Base-by-base conservation (phyloP, 805 yeast genomes). In the Candida maltosa region DNA sequence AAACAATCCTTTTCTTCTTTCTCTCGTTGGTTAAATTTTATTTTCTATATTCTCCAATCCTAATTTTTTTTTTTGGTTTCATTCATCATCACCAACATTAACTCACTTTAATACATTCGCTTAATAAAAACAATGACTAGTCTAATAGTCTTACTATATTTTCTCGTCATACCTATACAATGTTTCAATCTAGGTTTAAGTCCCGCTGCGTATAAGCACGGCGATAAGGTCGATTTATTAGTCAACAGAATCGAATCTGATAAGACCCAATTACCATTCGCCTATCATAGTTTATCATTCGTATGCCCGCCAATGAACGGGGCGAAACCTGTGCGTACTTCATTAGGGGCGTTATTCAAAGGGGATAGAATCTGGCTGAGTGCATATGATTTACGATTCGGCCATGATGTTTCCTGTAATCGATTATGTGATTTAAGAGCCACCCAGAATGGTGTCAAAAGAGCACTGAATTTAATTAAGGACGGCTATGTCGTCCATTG, bases 311-410 rank as follows among this genome's bases (percentile, higher is more conserved):
- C 84, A 7, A 48, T 51, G 5, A 62, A 73, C 2, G 51, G 51
- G 2, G 65, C 76, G n/a, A 75, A 75, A 39, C 80, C 85, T 2
- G 59, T 83, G 14, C 82, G 80, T 44, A 55, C 85, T 29, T 81
- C 88, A 4, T 55, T 87, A 16, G 86, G 88, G 11, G 91, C 85
- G 47, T 79, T 88, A 14, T 65, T 87, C 36, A 69, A 82, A 35
- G 96, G 96, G 10, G 95, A 87, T 51, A 63, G 94, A 35, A 75
- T 83, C 32, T 79, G 85, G 81, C 78, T 75, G 42, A 78, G 89
- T 25, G 86, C 80, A 42, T 85, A 84, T 48, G 62, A 70, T n/a
- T 60, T 87, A 29, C 41, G 47, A 2, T 83, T 86, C 52, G 82
- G 78, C 10, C 54, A 69, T n/a, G 94, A 84, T 49, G 65, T 70